Evolutionary conservation across 83 land plant genomes (phyloP).

Genomic region (Diphasiastrum complanatum): DNA sequence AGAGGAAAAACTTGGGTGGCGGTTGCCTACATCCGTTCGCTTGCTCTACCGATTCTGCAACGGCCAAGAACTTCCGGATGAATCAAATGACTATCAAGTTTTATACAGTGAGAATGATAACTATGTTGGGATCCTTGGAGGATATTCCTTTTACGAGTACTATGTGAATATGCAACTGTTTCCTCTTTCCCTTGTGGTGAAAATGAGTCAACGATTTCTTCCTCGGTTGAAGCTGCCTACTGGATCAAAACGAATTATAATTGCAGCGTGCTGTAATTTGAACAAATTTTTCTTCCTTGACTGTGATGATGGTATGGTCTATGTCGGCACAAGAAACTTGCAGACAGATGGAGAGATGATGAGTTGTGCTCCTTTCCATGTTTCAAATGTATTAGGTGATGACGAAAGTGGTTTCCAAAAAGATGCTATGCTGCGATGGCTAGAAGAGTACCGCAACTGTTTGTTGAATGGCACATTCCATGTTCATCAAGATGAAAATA

Average conservation of each 20-base stretch:
- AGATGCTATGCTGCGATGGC: slow-evolving; percentile 83
- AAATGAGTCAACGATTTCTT: slow-evolving; percentile 30
- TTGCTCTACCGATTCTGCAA: slow-evolving; percentile 66
- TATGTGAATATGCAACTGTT: too few species aligned
- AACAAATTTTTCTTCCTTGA: slow-evolving; percentile 65
- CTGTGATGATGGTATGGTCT: slow-evolving; percentile 65
- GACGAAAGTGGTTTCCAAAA: slow-evolving; percentile 26
- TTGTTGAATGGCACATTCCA: slow-evolving; percentile 49
- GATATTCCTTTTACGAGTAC: slow-evolving; percentile 52
- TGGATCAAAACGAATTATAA: slow-evolving; percentile 39
- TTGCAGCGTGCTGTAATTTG: slow-evolving; percentile 51
- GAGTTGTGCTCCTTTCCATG: slow-evolving; percentile 63
- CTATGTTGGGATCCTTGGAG: slow-evolving; percentile 66
- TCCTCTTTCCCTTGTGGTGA: too few species aligned
- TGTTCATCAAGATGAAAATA: slow-evolving; percentile 32
- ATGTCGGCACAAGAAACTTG: slow-evolving; percentile 71
- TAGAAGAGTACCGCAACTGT: slow-evolving; percentile 71
- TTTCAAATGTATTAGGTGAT: slow-evolving; percentile 18
- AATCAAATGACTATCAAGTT: too few species aligned
- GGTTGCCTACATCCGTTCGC: slow-evolving; percentile 55
- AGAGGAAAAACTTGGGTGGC: slow-evolving; percentile 46
- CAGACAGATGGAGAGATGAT: slow-evolving; percentile 54
- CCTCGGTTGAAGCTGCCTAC: slow-evolving; percentile 15
- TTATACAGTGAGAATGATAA: neutral
- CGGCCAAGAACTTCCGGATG: slow-evolving; percentile 52